Percentiles rank a stretch among this genome's conserved stretches.
These are phyloP conservation scores for Backusella macrospora DNA, from an alignment of 192 early-diverging fungal genomes.

Conservation along the genomic window DNA sequence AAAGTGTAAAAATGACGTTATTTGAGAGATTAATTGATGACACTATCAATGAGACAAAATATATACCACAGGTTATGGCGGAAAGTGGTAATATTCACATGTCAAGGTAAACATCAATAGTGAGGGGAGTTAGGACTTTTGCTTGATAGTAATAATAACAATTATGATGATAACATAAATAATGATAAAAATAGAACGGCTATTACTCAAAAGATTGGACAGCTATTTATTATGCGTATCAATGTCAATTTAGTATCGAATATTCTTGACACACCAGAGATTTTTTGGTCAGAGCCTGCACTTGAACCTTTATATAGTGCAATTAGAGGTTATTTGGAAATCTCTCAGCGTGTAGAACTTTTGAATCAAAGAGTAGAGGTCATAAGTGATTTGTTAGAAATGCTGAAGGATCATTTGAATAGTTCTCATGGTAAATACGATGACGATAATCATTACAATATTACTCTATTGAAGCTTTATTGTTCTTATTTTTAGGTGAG, in stretches of 20 bases:
- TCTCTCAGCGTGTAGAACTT: slow-evolving; percentile 84
- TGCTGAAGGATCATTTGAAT: slow-evolving; percentile 94
- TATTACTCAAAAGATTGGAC: slow-evolving; percentile 94
- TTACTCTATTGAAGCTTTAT: neutral
- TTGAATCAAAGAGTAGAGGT: slow-evolving; percentile 93
- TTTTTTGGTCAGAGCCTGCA: slow-evolving; percentile 88
- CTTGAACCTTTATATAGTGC: slow-evolving; percentile 80
- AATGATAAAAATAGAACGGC: slow-evolving; percentile 62
- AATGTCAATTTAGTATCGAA: slow-evolving; percentile 90
- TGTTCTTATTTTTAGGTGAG: slow-evolving; percentile 53
- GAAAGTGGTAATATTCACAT: slow-evolving; percentile 91
- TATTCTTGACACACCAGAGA: slow-evolving; percentile 91
- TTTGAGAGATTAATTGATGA: slow-evolving; percentile 94
- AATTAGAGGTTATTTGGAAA: slow-evolving; percentile 81
- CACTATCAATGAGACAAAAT: slow-evolving; percentile 84
- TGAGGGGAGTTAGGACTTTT: too few species aligned
- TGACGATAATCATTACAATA: neutral
- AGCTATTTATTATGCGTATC: slow-evolving; percentile 88
- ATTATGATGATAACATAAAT: neutral
- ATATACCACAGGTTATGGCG: slow-evolving; percentile 93
- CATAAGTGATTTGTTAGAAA: slow-evolving; percentile 90
- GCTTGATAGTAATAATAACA: neutral
- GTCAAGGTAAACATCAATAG: slow-evolving; percentile 54
- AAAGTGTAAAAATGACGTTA: slow-evolving; percentile 90
- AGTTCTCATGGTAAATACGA: slow-evolving; percentile 69